Evolutionary conservation across 2,329 filamentous ascomycete species (phyloP).

Genomic region (Neodidymelliopsis sp.): DNA sequence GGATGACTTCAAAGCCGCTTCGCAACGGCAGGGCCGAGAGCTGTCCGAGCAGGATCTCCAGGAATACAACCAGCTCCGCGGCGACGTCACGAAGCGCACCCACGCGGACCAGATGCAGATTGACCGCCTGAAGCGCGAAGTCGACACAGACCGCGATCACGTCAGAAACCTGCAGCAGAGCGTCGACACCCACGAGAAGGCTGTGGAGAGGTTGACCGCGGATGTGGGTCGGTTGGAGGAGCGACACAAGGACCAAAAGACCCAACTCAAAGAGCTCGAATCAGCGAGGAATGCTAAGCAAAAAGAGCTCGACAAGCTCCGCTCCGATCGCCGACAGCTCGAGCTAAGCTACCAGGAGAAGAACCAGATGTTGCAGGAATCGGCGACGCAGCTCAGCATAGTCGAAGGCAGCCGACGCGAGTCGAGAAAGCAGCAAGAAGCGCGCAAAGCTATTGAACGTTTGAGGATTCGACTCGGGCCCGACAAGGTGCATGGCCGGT

Average conservation of each 20-base stretch:
- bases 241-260: conserved; percentile 69
- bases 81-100: conserved; percentile 83
- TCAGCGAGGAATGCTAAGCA: conserved; percentile 87
- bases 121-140: conserved; percentile 84
- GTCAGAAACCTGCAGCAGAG: conserved; percentile 89
- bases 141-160: conserved; percentile 90
- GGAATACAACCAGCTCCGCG: conserved; percentile 84
- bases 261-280: conserved; percentile 70
- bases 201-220: conserved; percentile 74
- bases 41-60: conserved; percentile 86
- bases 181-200: conserved; percentile 78
- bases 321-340: conserved; percentile 54
- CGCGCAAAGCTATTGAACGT: conserved; percentile 83
- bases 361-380: conserved; percentile 87
- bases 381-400: conserved; percentile 80
- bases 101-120: conserved; percentile 82
- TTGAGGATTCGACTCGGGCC: conserved; percentile 85
- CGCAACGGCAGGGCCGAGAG: conserved; percentile 86
- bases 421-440: conserved; percentile 78
- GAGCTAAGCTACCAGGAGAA: conserved; percentile 85
- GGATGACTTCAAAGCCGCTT: conserved; percentile 81
- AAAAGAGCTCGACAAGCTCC: conserved; percentile 78
- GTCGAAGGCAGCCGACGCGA: conserved; percentile 86
- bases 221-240: conserved; percentile 75
- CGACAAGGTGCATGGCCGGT: conserved; percentile 81